Percentiles rank a stretch among this genome's conserved stretches.
phyloP scores from a whole-genome alignment of 192 early-diverging fungal species.

The Mortierella hygrophila region DNA sequence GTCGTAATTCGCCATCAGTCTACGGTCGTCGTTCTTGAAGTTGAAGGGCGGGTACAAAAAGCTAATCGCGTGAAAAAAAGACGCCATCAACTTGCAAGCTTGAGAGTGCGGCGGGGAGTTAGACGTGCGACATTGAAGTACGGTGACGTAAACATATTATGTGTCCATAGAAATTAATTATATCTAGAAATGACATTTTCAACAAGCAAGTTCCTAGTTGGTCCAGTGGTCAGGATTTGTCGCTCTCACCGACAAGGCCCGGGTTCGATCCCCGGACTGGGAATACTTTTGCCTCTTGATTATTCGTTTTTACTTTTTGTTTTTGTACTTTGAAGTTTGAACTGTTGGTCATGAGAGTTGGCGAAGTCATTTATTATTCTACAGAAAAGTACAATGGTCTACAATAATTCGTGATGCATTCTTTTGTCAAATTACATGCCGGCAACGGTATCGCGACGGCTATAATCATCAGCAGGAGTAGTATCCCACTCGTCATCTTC shows the following conservation, averaged over 20 bases:
- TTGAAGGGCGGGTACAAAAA: not conserved
- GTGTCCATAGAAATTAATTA: not conserved
- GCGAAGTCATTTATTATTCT: no score
- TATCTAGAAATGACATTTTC: not conserved
- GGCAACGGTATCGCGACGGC: conserved; percentile 32
- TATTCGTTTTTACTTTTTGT: not conserved
- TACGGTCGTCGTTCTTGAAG: not conserved
- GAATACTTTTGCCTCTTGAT: conserved; percentile 18
- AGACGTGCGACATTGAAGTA: not conserved
- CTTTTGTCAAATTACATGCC: conserved; percentile 18
- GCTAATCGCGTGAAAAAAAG: not conserved
- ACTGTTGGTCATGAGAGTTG: no score
- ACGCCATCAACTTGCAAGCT: not conserved
- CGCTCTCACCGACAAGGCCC: conserved; percentile 58
- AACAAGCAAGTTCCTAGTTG: conserved; percentile 29
- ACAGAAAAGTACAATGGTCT: no score
- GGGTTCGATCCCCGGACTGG: conserved; percentile 58
- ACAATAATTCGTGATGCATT: not conserved
- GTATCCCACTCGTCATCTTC: conserved; percentile 48
- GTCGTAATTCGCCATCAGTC: conserved; percentile 23
- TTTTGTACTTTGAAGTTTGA: no score
- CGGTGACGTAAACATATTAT: not conserved
- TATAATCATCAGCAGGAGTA: conserved; percentile 15
- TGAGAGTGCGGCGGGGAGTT: not conserved
- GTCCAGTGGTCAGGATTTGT: conserved; percentile 55